phyloP scores from a whole-genome alignment of 164 flowering plant species.

The Aristolochia contorta region DNA sequence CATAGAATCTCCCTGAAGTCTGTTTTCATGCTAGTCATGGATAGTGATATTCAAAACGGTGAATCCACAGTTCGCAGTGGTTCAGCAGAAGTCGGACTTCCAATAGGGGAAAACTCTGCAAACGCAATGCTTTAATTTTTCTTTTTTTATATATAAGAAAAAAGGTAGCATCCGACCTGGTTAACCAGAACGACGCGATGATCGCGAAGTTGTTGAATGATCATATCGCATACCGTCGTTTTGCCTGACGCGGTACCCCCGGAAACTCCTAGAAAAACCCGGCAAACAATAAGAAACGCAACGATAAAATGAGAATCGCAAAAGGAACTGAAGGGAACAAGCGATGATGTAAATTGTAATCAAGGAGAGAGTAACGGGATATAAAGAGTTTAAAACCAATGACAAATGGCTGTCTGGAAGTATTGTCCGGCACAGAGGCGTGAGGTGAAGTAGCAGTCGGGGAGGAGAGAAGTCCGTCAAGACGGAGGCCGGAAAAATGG shows the following conservation, averaged over 20 bases:
- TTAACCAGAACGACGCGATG: constrained; percentile 92
- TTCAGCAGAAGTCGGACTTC: too few relatives aligned
- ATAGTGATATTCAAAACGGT: neutral
- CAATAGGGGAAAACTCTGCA: too few relatives aligned
- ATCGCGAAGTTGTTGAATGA: constrained; percentile 96
- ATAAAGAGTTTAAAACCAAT: constrained; percentile 48
- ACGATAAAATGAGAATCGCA: neutral
- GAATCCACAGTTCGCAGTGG: too few relatives aligned
- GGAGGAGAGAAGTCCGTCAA: constrained; percentile 43
- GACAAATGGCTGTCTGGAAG: constrained; percentile 69
- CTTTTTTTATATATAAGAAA: too few relatives aligned
- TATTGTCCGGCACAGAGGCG: constrained; percentile 12
- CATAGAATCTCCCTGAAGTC: neutral
- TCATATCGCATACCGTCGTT: constrained; percentile 95
- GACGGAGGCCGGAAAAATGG: constrained; percentile 88
- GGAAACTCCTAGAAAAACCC: constrained; percentile 55
- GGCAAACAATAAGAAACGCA: neutral
- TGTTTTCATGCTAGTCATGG: too few relatives aligned
- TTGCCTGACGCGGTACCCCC: constrained; percentile 99
- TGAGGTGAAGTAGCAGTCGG: constrained; percentile 17
- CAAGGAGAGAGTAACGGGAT: neutral
- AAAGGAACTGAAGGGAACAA: neutral
- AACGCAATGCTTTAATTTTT: neutral
- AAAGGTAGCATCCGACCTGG: constrained; percentile 53
- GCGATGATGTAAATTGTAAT: neutral